Conservation (phyloP, 208 protist genomes). For the Crithidia brevicula region DNA sequence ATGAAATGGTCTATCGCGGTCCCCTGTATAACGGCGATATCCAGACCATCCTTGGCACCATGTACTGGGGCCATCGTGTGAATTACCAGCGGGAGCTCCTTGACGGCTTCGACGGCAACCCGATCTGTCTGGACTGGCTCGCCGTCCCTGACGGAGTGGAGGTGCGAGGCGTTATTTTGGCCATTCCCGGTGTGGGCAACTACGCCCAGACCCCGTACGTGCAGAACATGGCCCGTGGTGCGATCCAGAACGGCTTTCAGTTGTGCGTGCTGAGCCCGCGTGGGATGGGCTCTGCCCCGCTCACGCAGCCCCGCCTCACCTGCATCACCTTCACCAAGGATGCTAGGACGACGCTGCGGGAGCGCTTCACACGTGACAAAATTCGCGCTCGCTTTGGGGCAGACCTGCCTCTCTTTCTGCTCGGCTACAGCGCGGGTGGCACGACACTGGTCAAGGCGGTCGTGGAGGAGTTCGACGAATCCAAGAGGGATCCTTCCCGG, state of each 20-base stretch:
- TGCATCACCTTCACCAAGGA: conserved; percentile 57
- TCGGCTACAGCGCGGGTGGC: conserved; percentile 59
- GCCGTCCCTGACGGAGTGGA: conserved; percentile 16
- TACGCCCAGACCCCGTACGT: conserved; percentile 53
- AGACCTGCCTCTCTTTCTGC: conserved; percentile 38
- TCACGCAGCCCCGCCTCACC: conserved; percentile 44
- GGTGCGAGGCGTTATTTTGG: conserved; percentile 45
- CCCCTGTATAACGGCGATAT: conserved; percentile 67
- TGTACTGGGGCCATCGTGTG: conserved; percentile 30
- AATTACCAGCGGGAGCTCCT: conserved; percentile 52
- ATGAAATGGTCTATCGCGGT: conserved; percentile 46
- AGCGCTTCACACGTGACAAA: conserved; percentile 25
- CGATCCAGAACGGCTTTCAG: conserved; percentile 37
- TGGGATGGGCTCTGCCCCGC: conserved; percentile 59
- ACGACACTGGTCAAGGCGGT: conserved; percentile 40
- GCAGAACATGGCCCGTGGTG: conserved; percentile 30
- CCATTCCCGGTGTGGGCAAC: conserved; percentile 55
- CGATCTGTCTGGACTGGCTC: conserved; percentile 68
- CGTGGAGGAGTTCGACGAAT: conserved; percentile 41
- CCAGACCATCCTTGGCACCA: conserved; percentile 47
- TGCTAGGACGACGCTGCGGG: conserved; percentile 31
- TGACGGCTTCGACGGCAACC: conserved; percentile 50
- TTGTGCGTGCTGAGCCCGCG: conserved; percentile 61
- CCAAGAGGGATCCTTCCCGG: conserved; percentile 15
- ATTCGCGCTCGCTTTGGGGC: conserved; percentile 29